Conservation (phyloP, 805 yeast species). For the Candida multigemmis region DNA sequence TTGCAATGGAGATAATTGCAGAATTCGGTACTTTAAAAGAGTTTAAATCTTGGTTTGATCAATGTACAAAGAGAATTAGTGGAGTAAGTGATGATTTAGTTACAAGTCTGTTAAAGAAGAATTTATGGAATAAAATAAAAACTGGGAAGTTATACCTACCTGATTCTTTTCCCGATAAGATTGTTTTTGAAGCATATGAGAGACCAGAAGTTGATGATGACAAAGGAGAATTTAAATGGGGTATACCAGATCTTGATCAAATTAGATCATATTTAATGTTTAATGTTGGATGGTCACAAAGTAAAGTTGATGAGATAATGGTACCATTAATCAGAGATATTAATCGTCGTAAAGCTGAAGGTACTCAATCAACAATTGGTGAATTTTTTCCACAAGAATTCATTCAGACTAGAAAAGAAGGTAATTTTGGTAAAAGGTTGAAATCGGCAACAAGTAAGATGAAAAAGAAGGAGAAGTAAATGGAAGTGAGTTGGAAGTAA, state of each 20-base stretch:
- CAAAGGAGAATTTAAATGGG: conserved; percentile 78
- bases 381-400: conserved; percentile 63
- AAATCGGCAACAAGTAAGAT: conserved; percentile 47
- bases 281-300: conserved; percentile 74
- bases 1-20: conserved; percentile 82
- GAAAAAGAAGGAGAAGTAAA: conserved; percentile 13
- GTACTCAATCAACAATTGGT: conserved; percentile 49
- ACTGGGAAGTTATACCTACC: conserved; percentile 47
- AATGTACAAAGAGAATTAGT: conserved; percentile 27
- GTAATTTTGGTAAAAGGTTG: conserved; percentile 52
- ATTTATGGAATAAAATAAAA: conserved; percentile 47
- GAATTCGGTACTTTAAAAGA: conserved; percentile 51
- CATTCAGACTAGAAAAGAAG: conserved; percentile 35
- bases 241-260: conserved; percentile 75
- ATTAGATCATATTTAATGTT: conserved; percentile 60
- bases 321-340: conserved; percentile 78
- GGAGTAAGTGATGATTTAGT: conserved; percentile 30
- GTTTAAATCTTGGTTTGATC: conserved; percentile 51
- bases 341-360: conserved; percentile 50
- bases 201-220: conserved; percentile 83
- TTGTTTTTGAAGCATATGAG: conserved; percentile 65
- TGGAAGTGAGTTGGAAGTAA: conserved; percentile 2
- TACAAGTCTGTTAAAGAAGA: conserved; percentile 40
- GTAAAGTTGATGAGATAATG: conserved; percentile 69
- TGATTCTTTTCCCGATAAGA: conserved; percentile 58